phyloP scores from a whole-genome alignment of 2,329 filamentous ascomycete species.

The Cryphonectria naterciae region DNA sequence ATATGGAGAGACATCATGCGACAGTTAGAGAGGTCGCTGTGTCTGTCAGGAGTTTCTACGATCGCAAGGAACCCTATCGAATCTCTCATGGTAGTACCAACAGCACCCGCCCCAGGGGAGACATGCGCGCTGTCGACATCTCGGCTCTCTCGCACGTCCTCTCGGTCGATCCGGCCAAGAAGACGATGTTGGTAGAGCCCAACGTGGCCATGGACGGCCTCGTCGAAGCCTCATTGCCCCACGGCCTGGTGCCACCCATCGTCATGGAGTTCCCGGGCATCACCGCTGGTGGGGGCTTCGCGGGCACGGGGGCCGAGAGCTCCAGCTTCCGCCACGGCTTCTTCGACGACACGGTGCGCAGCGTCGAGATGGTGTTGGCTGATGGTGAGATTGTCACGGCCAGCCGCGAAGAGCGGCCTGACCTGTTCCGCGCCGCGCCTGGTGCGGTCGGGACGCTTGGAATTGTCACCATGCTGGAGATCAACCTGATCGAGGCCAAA shows the following conservation, averaged over 20 bases:
- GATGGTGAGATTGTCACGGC: conserved; percentile 66
- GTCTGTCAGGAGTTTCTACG: conserved; percentile 53
- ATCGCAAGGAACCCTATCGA: conserved; percentile 62
- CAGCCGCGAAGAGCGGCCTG: conserved; percentile 41
- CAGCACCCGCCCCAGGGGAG: conserved; percentile 65
- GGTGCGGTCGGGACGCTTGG: conserved; percentile 72
- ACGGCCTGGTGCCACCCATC: conserved; percentile 70
- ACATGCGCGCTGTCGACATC: conserved; percentile 65
- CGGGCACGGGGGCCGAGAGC: conserved; percentile 73
- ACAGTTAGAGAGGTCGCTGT: conserved; percentile 53
- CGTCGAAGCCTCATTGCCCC: conserved; percentile 65
- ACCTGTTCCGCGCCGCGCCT: conserved; percentile 68
- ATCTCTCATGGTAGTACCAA: conserved; percentile 81
- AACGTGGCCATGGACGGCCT: conserved; percentile 72
- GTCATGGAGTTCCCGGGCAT: conserved; percentile 80
- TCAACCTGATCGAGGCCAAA: conserved; percentile 64
- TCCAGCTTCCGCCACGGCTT: conserved; percentile 72
- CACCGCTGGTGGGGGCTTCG: conserved; percentile 72
- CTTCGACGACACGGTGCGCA: conserved; percentile 67
- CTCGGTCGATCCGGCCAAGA: conserved; percentile 56
- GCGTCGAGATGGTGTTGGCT: conserved; percentile 71
- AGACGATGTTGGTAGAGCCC: conserved; percentile 71
- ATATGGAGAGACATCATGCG: conserved; percentile 55
- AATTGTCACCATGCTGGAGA: conserved; percentile 67
- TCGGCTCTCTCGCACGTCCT: conserved; percentile 67